Base-by-base conservation (phyloP, 345 rosid species). In the Syzygium jambos region DNA sequence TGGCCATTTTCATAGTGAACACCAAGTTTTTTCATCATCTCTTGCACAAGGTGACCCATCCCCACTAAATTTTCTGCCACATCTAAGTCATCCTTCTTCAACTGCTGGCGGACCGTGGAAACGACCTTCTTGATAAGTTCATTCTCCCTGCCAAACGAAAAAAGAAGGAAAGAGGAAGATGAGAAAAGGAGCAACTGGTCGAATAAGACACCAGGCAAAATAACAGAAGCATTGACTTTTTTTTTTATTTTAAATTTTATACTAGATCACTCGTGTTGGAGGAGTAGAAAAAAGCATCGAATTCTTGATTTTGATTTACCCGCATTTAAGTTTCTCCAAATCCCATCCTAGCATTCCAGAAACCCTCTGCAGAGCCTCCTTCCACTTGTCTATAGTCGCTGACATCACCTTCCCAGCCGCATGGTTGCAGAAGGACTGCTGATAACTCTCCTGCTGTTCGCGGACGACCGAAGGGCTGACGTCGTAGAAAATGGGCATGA, bases 361-460 rank as follows among this genome's bases (percentile, higher is more conserved):
- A 63, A 3, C 73, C 0, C 0, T 6, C 0, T n/a, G 17, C 19
- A 63, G 38, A 13, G 73, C 73, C 2, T 13, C 0, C 73, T 14
- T 63, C 73, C 73, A 63, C 2, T 6, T 6, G 38, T 13, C 1
- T 63, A 63, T 63, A n/a, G 17, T n/a, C 2, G 4, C 10, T n/a
- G 38, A 6, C 19, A 0, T 0, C 34, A 14, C 38, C 73, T 9
- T 2, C 19, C 0, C 0, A 19, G 38, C 9, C 21, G 10, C 38
- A 6, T n/a, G 73, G 19, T 0, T 1, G 73, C 38, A 1, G 21
- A 63, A n/a, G 19, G 73, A 63, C 73, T n/a, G 0, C 21, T 6
- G 34, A 14, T 63, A 63, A 63, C 19, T 63, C 9, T 3, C 17
- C 38, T 1, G 0, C 0, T 63, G 19, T 0, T 61, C 0, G 73